Percentiles rank a stretch among this genome's conserved stretches.
Evolutionary conservation across 352 stramenopile species (phyloP).

Genomic region (Pythium phragmiticola): DNA sequence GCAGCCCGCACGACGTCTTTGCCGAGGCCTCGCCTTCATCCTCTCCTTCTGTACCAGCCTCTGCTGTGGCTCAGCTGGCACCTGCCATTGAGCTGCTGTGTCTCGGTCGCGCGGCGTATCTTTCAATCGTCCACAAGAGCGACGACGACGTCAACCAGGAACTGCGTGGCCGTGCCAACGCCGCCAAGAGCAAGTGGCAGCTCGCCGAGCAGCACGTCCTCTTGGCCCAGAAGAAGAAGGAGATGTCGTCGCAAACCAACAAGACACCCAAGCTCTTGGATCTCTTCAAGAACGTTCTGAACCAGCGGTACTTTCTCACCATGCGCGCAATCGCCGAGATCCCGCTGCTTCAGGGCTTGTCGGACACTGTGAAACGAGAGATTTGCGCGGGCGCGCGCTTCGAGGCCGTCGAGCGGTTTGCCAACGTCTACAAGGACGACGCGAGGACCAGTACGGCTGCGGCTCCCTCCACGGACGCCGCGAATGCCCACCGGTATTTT

Average conservation of each 20-base stretch:
- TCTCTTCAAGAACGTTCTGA: conserved; percentile 67
- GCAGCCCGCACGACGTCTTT: conserved; percentile 29
- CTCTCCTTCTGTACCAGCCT: no score
- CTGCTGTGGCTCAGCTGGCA: not conserved
- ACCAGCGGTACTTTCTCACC: conserved; percentile 60
- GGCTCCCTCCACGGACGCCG: not conserved
- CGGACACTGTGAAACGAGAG: conserved; percentile 39
- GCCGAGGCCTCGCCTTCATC: conserved; percentile 8
- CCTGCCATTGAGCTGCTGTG: conserved; percentile 34
- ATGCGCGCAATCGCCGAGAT: conserved; percentile 55
- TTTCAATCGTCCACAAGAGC: conserved; percentile 38
- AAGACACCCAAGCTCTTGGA: conserved; percentile 57
- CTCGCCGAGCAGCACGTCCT: conserved; percentile 38
- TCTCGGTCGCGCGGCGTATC: conserved; percentile 35
- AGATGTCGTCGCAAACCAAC: not conserved
- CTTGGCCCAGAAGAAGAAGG: not conserved
- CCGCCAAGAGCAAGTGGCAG: conserved; percentile 52
- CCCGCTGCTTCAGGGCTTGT: conserved; percentile 39
- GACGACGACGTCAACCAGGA: conserved; percentile 55
- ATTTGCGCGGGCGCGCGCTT: conserved; percentile 54
- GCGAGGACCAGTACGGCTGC: not conserved
- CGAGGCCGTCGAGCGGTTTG: conserved; percentile 49
- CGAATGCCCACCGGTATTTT: conserved; percentile 35
- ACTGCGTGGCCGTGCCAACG: conserved; percentile 32
- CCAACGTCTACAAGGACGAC: conserved; percentile 45